A percentile compares a stretch with the other conserved stretches of the same genome.
Conservation (phyloP, 2,329 filamentous ascomycete genomes). For the Sporothrix pseudoabietina region DNA sequence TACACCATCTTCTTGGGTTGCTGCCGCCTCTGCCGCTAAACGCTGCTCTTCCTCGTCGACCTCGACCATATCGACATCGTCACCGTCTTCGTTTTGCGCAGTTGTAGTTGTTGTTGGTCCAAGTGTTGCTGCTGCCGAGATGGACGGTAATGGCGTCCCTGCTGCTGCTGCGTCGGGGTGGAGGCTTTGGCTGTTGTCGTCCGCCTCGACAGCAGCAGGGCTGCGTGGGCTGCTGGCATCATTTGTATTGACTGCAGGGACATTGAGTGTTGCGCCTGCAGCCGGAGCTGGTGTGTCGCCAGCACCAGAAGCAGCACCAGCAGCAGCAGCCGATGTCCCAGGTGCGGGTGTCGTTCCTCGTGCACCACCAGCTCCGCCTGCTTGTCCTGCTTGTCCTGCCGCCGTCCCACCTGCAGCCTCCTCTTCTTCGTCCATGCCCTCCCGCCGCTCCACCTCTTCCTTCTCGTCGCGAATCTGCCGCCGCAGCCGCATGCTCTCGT, state of each 20-base stretch:
- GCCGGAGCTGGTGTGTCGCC: not conserved
- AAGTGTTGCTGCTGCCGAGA: not conserved
- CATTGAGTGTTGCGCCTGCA: not conserved
- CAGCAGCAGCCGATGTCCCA: not conserved
- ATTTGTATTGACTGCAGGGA: not conserved
- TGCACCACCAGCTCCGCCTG: not conserved
- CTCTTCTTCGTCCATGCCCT: conserved; percentile 73
- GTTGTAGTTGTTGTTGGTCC: not conserved
- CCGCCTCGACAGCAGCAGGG: not conserved
- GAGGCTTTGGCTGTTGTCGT: not conserved
- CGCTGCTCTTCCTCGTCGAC: conserved; percentile 36
- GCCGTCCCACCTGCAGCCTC: conserved; percentile 56
- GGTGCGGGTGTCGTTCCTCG: not conserved
- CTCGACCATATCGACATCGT: conserved; percentile 64
- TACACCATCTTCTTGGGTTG: not conserved
- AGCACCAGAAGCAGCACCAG: not conserved
- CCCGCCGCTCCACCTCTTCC: conserved; percentile 85
- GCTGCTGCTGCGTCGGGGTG: conserved; percentile 34
- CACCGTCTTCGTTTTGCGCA: conserved; percentile 41
- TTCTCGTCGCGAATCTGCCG: conserved; percentile 91
- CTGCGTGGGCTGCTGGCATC: not conserved
- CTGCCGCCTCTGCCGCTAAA: not conserved
- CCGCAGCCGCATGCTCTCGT: conserved; percentile 84
- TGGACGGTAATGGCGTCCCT: conserved; percentile 39
- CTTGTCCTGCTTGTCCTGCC: not conserved